Conservation (phyloP, 2,329 filamentous ascomycete genomes). For the Pseudogymnoascus sp. region DNA sequence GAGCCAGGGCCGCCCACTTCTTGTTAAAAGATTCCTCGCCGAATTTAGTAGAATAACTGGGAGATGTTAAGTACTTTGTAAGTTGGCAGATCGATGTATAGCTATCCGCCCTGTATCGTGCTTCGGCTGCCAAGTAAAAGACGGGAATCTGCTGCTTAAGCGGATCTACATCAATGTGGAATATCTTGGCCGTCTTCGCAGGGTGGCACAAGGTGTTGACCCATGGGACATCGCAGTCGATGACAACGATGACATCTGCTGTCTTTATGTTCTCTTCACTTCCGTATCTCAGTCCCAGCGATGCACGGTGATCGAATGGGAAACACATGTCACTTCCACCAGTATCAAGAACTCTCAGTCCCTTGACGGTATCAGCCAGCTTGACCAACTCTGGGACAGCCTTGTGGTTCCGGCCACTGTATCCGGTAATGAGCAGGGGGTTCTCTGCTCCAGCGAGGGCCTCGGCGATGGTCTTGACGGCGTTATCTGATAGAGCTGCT, state of each 20-base stretch:
- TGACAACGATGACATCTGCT: slow-evolving; percentile 75
- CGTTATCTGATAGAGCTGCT: slow-evolving; percentile 44
- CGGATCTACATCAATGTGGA: slow-evolving; percentile 58
- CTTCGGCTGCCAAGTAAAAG: slow-evolving; percentile 59
- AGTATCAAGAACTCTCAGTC: slow-evolving; percentile 64
- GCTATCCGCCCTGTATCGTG: slow-evolving; percentile 59
- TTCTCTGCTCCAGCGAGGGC: slow-evolving; percentile 55
- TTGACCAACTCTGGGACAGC: slow-evolving; percentile 54
- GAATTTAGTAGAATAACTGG: slow-evolving; percentile 35
- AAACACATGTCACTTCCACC: slow-evolving; percentile 78
- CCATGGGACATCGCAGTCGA: slow-evolving; percentile 88
- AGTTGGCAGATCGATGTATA: slow-evolving; percentile 61
- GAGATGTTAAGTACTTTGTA: slow-evolving; percentile 48
- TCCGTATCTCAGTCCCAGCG: slow-evolving; percentile 65
- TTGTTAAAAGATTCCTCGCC: slow-evolving; percentile 29
- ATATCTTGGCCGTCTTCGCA: slow-evolving; percentile 43
- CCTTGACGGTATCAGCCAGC: slow-evolving; percentile 59
- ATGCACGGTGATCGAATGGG: slow-evolving; percentile 59
- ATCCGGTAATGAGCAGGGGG: slow-evolving; percentile 64
- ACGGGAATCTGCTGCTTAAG: slow-evolving; percentile 66
- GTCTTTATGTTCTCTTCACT: slow-evolving; percentile 63
- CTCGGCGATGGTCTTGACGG: slow-evolving; percentile 51
- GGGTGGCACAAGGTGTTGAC: slow-evolving; percentile 68
- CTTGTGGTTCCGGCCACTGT: slow-evolving; percentile 59
- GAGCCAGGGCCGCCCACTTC: slow-evolving; percentile 47